Evolutionary conservation across 1,139 yeast genomes (phyloP).

Genomic region (Magnusiomyces magnusii): DNA sequence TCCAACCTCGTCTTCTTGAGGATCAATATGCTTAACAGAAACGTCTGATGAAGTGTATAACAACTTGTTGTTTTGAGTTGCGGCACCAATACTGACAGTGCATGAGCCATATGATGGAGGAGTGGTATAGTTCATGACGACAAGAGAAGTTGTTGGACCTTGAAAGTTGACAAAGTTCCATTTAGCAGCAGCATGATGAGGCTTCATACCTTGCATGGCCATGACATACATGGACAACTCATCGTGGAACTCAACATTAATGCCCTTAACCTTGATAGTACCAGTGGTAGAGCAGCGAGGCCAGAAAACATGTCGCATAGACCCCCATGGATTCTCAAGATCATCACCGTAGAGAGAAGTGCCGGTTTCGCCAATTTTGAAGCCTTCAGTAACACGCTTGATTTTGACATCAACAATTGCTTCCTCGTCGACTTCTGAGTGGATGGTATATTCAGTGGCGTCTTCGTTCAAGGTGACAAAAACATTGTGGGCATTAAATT

Average conservation of each 20-base stretch:
- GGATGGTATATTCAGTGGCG: constrained; percentile 48
- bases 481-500: constrained; percentile 66
- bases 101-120: constrained; percentile 84
- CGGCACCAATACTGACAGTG: constrained; percentile 70
- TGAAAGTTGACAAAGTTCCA: constrained; percentile 96
- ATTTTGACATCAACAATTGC: constrained; percentile 66
- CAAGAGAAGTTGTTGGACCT: constrained; percentile 62
- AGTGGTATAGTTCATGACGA: constrained; percentile 93
- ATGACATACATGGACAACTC: constrained; percentile 61
- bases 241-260: constrained; percentile 35
- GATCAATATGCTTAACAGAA: constrained; percentile 52
- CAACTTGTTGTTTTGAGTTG: constrained; percentile 57
- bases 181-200: constrained; percentile 95
- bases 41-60: constrained; percentile 62
- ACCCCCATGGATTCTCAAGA: constrained; percentile 83
- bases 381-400: constrained; percentile 54
- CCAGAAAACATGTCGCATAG: constrained; percentile 95
- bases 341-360: constrained; percentile 74
- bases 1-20: constrained; percentile 59
- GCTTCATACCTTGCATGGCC: constrained; percentile 99
- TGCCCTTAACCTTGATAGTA: constrained; percentile 38
- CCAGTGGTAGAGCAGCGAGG: constrained; percentile 77
- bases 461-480: constrained; percentile 56
- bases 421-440: constrained; percentile 59
- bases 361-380: constrained; percentile 88